Percentiles rank a stretch among this genome's conserved stretches.
Evolutionary conservation across 2,329 filamentous ascomycete genomes (phyloP).

Genomic region (Fusarium tjaetaba): DNA sequence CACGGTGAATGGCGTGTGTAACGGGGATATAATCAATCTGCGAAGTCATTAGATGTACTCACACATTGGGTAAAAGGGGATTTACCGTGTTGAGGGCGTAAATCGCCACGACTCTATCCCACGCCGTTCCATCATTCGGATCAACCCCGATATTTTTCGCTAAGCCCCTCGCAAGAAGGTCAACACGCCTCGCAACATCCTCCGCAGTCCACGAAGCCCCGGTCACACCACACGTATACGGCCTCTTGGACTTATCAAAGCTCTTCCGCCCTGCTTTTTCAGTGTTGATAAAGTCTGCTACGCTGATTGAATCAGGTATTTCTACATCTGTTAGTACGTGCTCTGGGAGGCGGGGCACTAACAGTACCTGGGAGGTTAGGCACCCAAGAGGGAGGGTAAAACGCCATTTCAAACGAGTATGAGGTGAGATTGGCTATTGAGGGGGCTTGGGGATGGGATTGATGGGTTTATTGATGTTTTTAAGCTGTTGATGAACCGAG

Average conservation of each 20-base stretch:
- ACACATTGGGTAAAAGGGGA: no score
- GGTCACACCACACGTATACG: constrained; percentile 80
- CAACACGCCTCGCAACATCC: constrained; percentile 73
- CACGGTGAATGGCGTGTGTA: constrained; percentile 79
- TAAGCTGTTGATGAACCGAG: neutral
- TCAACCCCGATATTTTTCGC: constrained; percentile 72
- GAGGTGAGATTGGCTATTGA: accelerated
- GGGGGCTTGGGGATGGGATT: neutral
- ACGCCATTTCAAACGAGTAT: neutral
- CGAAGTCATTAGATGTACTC: neutral
- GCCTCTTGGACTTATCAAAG: constrained; percentile 70
- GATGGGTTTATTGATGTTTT: neutral
- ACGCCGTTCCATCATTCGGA: constrained; percentile 76
- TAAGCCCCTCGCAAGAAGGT: constrained; percentile 74
- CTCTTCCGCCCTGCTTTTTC: constrained; percentile 58
- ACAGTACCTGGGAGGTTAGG: constrained; percentile 15
- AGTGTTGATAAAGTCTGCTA: constrained; percentile 80
- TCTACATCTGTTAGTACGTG: neutral
- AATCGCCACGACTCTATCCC: constrained; percentile 81
- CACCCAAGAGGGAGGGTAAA: constrained; percentile 16
- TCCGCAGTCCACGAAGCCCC: constrained; percentile 71
- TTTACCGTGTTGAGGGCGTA: constrained; percentile 83
- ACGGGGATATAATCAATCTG: constrained; percentile 79
- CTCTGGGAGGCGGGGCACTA: accelerated
- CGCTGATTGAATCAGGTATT: constrained; percentile 52